Evolutionary conservation across 1,284 basidiomycete species (phyloP), one percentile per base, ranked within the genome.

Genomic region (Melampsora abietis-canadensis): DNA sequence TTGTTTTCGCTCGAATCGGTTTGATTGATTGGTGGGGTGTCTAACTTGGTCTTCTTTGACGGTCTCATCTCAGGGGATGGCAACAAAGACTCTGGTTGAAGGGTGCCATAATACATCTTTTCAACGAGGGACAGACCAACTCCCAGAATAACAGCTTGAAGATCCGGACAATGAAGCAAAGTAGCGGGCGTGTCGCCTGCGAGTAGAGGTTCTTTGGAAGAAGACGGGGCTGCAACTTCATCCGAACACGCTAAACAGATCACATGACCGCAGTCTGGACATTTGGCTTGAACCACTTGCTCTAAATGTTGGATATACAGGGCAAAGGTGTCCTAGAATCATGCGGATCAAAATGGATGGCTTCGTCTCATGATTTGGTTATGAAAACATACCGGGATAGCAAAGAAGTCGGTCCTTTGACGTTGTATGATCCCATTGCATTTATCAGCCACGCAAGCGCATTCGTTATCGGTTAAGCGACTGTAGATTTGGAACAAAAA

Each of bases 91-190:
- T 57, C 27, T 10, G 51, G 12, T 57, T 57, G 51, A 30, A 21
- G 21, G 7, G 51, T 57, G 51, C 10, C 51, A 24, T 65, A 30
- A 37, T 66, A 54, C 15, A 70, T n/a, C 17, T 51, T 46, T 54
- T 70, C 74, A 51, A 77, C 60, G 48, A 75, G 76, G n/a, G 66
- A 74, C 5, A 77, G 69, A 4, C 76, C 76, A 37, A 48, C 61
- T n/a, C 74, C 76, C 21, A 77, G 54, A 8, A 75, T 44, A 1
- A 66, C 54, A n/a, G 74, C 51, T 48, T 75, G 67, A 6, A 76
- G 24, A 65, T 59, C 59, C 2, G 34, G 10, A 62, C 76, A 77
- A 67, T 68, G 76, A 17, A 70, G 37, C 1, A 57, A 57, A 57
- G 27, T 19, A 14, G 8, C 51, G n/a, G 51, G n/a, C 8, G 51